Conservation (phyloP, 148 eudicot genomes). For the Oxyria digyna region DNA sequence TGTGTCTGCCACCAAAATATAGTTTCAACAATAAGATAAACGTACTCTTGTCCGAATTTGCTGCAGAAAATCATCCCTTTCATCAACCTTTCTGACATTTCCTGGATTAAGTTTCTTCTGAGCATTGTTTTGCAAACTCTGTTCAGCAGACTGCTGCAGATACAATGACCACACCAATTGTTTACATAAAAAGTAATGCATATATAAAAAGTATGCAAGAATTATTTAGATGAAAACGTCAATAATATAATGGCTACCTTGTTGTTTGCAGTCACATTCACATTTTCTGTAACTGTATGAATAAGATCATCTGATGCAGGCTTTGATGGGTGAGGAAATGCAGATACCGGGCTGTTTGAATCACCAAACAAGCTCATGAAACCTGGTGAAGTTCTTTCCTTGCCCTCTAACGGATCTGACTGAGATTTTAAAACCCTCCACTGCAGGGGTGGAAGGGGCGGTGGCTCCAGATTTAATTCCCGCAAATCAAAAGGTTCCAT, state of each 20-base stretch:
- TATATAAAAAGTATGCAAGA: not conserved
- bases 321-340: constrained; percentile 25
- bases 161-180: not conserved
- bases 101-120: constrained; percentile 20
- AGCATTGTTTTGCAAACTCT: constrained; percentile 17
- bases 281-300: not conserved
- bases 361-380: constrained; percentile 20
- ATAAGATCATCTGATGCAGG: constrained; percentile 11
- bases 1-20: not conserved
- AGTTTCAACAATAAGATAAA: constrained; percentile 4
- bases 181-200: not conserved
- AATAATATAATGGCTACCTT: constrained; percentile 24
- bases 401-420: constrained; percentile 21
- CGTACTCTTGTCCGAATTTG: constrained; percentile 88
- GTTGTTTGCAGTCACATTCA: constrained; percentile 16
- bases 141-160: constrained; percentile 26
- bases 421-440: constrained; percentile 48
- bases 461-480: constrained; percentile 41
- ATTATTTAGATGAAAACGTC: not conserved
- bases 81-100: constrained; percentile 32
- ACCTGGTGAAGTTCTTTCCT: constrained; percentile 12
- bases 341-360: constrained; percentile 19
- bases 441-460: constrained; percentile 86
- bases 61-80: constrained; percentile 63
- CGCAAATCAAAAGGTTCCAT: constrained; percentile 17